Percentiles rank a stretch among this genome's conserved stretches.
These are phyloP conservation scores for Salix arbutifolia DNA, from an alignment of 345 rosid species.

Conservation along the genomic window DNA sequence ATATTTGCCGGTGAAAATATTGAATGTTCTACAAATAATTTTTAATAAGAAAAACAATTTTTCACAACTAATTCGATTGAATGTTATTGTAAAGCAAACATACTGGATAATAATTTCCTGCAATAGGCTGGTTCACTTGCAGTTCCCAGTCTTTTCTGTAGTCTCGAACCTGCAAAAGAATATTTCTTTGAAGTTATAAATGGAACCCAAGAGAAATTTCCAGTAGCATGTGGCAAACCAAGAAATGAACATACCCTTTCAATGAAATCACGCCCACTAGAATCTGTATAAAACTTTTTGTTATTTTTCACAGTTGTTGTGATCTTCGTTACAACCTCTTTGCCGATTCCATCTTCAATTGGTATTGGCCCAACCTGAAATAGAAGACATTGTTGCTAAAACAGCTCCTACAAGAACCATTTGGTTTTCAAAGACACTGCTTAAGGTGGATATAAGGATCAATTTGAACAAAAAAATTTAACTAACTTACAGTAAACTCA, in stretches of 20 bases:
- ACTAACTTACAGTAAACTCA: constrained; percentile 77
- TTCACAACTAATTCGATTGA: neutral
- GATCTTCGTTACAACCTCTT: constrained; percentile 69
- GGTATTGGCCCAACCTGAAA: constrained; percentile 88
- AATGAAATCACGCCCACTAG: constrained; percentile 89
- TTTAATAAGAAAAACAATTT: neutral
- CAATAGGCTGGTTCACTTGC: constrained; percentile 74
- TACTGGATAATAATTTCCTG: constrained; percentile 98
- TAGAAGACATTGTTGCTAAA: neutral
- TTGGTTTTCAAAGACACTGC: neutral
- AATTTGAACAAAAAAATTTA: constrained; percentile 8
- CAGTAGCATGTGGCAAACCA: neutral
- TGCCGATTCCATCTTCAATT: constrained; percentile 76
- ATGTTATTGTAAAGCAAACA: constrained; percentile 11
- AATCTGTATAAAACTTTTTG: constrained; percentile 79
- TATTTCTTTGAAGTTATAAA: neutral
- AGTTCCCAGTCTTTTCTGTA: constrained; percentile 86
- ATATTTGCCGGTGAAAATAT: too few species aligned
- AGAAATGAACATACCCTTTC: constrained; percentile 57
- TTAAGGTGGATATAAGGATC: neutral
- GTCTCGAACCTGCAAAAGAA: constrained; percentile 63
- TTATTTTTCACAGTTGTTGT: constrained; percentile 69
- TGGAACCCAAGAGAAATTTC: neutral
- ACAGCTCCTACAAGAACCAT: neutral
- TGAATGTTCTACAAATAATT: too few species aligned